Conservation (phyloP, 495 filamentous ascomycete species). For the Haplographium delicatum region DNA sequence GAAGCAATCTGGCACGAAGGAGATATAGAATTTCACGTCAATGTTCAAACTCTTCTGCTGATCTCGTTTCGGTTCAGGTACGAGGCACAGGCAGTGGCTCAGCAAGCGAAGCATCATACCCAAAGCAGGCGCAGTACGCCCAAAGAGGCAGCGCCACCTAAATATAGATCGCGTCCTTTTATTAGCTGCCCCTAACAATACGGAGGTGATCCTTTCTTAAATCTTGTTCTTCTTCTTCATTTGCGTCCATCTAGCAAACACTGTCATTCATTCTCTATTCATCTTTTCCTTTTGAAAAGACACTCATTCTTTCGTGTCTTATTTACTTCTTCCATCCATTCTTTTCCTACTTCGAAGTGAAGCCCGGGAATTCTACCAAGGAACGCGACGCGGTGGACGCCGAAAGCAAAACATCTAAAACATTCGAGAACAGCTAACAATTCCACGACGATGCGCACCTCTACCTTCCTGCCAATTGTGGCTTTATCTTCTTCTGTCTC, state of each 20-base stretch:
- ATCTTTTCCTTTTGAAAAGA: neutral
- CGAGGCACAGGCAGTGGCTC: no score
- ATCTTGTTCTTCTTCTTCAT: neutral
- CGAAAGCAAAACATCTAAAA: neutral
- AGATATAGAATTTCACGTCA: no score
- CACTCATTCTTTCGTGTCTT: conserved; percentile 3
- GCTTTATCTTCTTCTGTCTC: neutral
- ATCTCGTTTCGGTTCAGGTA: no score
- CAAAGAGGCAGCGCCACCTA: no score
- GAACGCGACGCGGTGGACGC: neutral
- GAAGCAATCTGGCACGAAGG: no score
- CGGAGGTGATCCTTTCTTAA: no score
- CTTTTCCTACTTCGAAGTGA: neutral
- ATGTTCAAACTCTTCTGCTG: no score
- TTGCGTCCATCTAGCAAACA: neutral
- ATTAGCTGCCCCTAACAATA: no score
- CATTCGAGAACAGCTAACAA: neutral
- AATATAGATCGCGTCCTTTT: no score
- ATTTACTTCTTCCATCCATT: neutral
- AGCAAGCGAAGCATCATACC: no score
- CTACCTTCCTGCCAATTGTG: conserved; percentile 5
- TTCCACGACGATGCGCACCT: conserved; percentile 9
- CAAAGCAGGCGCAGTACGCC: no score
- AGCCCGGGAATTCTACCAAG: neutral
- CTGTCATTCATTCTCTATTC: neutral